Evolutionary conservation across 225 moss, liverwort and hornwort genomes (phyloP), one percentile per base, ranked within the genome.

Genomic region (Physcomitrium patens): DNA sequence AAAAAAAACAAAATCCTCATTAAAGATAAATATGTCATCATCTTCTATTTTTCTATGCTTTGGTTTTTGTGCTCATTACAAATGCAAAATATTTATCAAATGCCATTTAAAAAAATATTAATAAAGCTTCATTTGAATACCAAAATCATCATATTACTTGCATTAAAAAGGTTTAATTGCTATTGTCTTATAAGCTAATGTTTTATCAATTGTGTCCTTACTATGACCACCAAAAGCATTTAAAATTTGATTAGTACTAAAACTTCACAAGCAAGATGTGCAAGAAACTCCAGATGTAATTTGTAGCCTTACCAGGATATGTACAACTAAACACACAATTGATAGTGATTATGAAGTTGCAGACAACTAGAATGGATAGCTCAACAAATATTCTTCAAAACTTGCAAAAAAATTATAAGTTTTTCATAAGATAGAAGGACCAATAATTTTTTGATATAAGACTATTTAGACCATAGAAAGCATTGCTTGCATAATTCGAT

Each of bases 1-100:
- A 1, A 91, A 93, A 41, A 91, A 93, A 69, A 93, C 76, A 57
- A 95, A 95, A 48, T 95, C 95, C 66, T 93, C 93, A 71, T 95
- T 95, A 74, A 95, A 95, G 62, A 86, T 60, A 77, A 95, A 95
- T 16, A 78, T 86, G 67, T 95, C 95, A 54, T 88, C 90, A 59
- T 95, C 90, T 50, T 87, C 93, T 5, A 95, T 91, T 76, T 95
- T 93, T 71, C 95, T 84, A 74, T 93, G 93, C 79, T 95, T 95
- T 0, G 93, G 95, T 79, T 81, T 85, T 93, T 95, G 88, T 77
- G 73, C 60, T 48, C 65, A 72, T 23, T n/a, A n/a, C n/a, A n/a
- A 75, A 46, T 22, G 65, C 63, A 46, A 16, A 45, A 73, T 55
- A 64, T 26, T 59, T 55, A n/a, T 53, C 42, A 72, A 45, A 11